Evolutionary conservation across 1,284 basidiomycete genomes (phyloP), one percentile per base, ranked within the genome.

Genomic region (Moesziomyces aphidis): DNA sequence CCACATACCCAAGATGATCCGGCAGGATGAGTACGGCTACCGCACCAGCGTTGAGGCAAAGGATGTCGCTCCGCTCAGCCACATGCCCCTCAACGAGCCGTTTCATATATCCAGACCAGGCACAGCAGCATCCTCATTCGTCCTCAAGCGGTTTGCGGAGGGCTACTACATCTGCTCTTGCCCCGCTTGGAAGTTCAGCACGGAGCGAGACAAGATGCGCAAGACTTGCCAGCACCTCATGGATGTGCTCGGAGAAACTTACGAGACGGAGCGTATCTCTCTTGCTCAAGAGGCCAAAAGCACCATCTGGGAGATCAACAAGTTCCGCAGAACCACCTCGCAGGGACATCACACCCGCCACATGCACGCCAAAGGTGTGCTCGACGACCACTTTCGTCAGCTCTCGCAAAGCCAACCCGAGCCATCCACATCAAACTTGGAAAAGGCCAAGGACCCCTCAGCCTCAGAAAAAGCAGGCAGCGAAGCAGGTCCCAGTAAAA

Each of bases 171-270:
- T 88, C 15, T 86, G 85, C 66, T 73, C 65, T 7, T 86, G 85
- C 50, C 77, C 78, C 0, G 78, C 80, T 0, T 85, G 84, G 89
- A 86, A 86, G 51, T 88, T 88, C 71, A 87, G 88, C 54, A 84
- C 85, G 24, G 87, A 88, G 15, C 81, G 78, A 19, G 88, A 88
- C 8, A 86, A 88, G 46, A 88, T 89, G 73, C 88, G 87, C 1
- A 88, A 89, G 21, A 87, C 88, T 4, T 91, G 90, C 86, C 89
- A 90, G 69, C 90, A 91, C 75, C 85, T 91, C 46, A 87, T 87
- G 59, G 81, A 87, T 2, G 81, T 90, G 17, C 86, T 91, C 17
- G 90, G 90, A 2, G 89, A 89, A 13, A 86, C 85, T 45, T 90
- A 90, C 81, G 89, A 90, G 79, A 82, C 28, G 9, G 63, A 72